Evolutionary conservation across 2,329 filamentous ascomycete species (phyloP).

Genomic region (Diaporthe sp.): DNA sequence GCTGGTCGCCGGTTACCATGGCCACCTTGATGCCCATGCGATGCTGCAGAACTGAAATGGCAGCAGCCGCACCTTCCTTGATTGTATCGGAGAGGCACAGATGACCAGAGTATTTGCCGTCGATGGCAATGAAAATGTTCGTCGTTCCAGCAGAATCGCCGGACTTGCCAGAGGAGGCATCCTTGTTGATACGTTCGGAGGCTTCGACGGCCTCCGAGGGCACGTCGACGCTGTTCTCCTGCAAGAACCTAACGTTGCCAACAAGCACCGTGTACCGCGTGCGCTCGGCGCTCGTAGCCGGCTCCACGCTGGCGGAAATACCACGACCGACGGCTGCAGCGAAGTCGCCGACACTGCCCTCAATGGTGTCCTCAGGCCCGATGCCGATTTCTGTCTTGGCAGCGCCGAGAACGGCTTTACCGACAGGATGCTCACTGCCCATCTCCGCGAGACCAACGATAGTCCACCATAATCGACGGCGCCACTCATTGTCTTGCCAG

Average conservation of each 20-base stretch:
- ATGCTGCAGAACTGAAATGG: constrained; percentile 81
- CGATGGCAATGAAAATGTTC: constrained; percentile 91
- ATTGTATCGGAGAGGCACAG: constrained; percentile 91
- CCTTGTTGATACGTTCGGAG: constrained; percentile 71
- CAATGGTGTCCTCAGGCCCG: constrained; percentile 78
- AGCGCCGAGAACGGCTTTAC: constrained; percentile 84
- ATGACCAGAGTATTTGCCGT: constrained; percentile 83
- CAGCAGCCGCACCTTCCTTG: constrained; percentile 86
- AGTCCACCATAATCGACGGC: constrained; percentile 91
- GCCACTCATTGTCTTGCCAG: constrained; percentile 80
- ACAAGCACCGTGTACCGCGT: constrained; percentile 84
- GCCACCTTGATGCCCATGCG: constrained; percentile 89
- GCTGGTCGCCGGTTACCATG: constrained; percentile 94
- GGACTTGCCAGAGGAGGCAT: constrained; percentile 52
- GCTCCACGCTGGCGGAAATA: constrained; percentile 85
- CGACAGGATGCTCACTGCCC: constrained; percentile 95
- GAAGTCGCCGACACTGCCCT: constrained; percentile 90
- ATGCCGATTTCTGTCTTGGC: constrained; percentile 84
- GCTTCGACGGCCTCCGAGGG: constrained; percentile 74
- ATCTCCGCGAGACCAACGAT: constrained; percentile 95
- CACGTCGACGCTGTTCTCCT: constrained; percentile 77
- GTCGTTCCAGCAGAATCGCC: constrained; percentile 78
- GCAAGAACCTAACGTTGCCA: constrained; percentile 85
- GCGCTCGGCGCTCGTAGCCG: constrained; percentile 76
- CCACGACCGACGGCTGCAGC: constrained; percentile 86